Evolutionary conservation across 2,329 filamentous ascomycete species (phyloP).

Genomic region (Colletotrichum costaricense): DNA sequence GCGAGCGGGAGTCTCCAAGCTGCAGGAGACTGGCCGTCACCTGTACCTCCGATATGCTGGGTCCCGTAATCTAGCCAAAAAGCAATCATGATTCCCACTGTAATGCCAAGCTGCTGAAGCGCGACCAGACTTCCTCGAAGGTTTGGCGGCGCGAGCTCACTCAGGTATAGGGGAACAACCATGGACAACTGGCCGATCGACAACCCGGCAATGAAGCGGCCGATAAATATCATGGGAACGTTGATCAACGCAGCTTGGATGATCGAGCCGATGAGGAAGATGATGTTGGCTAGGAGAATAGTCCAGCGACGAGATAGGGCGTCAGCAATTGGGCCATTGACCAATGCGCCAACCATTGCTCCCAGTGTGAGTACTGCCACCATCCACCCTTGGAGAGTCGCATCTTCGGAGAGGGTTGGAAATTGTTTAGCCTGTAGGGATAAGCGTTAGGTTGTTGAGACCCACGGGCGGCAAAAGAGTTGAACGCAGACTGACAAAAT

Average conservation of each 20-base stretch:
- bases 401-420: neutral
- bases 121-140: slow-evolving; percentile 60
- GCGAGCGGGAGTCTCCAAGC: slow-evolving; percentile 61
- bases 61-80: slow-evolving; percentile 57
- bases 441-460: slow-evolving; percentile 19
- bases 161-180: slow-evolving; percentile 54
- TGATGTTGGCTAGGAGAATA: slow-evolving; percentile 48
- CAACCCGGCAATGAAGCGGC: slow-evolving; percentile 18
- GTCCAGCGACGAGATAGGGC: slow-evolving; percentile 47
- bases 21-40: slow-evolving; percentile 54
- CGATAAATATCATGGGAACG: slow-evolving; percentile 51
- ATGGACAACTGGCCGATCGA: slow-evolving; percentile 18
- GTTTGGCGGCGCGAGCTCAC: slow-evolving; percentile 60
- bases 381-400: slow-evolving; percentile 35
- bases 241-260: slow-evolving; percentile 56
- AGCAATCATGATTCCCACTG: slow-evolving; percentile 53
- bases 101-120: slow-evolving; percentile 55
- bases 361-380: slow-evolving; percentile 63
- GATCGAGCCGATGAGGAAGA: slow-evolving; percentile 54
- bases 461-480: slow-evolving; percentile 43
- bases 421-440: neutral
- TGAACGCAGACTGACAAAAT: slow-evolving; percentile 44
- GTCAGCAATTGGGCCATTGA: slow-evolving; percentile 53
- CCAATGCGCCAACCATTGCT: slow-evolving; percentile 62
- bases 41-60: slow-evolving; percentile 53